These are phyloP conservation scores for Sporothrix globosa DNA, from an alignment of 2,329 filamentous ascomycete species.

Conservation along the genomic window DNA sequence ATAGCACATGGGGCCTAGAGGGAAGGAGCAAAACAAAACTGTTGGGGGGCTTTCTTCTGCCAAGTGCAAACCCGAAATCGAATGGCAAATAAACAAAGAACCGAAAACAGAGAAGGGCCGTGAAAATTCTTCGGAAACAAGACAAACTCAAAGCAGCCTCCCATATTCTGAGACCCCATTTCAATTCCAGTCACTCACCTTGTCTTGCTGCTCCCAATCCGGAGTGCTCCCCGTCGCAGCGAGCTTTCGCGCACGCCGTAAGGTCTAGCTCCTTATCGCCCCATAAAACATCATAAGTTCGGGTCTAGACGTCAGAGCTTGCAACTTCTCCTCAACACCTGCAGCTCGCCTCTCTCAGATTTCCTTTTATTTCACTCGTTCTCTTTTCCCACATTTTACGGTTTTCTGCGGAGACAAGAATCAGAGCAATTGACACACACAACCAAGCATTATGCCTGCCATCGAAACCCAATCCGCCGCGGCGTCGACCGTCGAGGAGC, in stretches of 20 bases:
- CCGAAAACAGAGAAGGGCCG: not conserved
- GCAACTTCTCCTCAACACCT: conserved; percentile 25
- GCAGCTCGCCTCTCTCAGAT: conserved; percentile 13
- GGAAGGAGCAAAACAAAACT: conserved; percentile 26
- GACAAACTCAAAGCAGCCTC: not conserved
- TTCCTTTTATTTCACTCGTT: not conserved
- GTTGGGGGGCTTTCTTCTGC: conserved; percentile 19
- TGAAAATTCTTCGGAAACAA: conserved; percentile 7
- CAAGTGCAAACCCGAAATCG: not conserved
- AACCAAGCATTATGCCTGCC: conserved; percentile 24
- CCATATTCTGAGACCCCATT: conserved; percentile 18
- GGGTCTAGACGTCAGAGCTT: conserved; percentile 27
- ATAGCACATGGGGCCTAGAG: not conserved
- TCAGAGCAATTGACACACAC: conserved; percentile 11
- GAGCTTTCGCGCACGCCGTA: conserved; percentile 18
- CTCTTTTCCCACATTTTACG: not conserved
- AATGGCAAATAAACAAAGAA: not conserved
- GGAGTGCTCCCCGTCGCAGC: conserved; percentile 33
- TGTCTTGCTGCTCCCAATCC: conserved; percentile 25
- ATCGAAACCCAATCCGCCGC: conserved; percentile 4
- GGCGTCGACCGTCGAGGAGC: conserved; percentile 28
- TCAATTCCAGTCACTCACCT: conserved; percentile 23
- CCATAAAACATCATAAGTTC: conserved; percentile 34
- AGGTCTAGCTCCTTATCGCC: conserved; percentile 31
- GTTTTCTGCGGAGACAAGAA: not conserved